These are phyloP conservation scores for Colletotrichum shisoi DNA, from an alignment of 2,329 filamentous ascomycete genomes.

Conservation along the genomic window DNA sequence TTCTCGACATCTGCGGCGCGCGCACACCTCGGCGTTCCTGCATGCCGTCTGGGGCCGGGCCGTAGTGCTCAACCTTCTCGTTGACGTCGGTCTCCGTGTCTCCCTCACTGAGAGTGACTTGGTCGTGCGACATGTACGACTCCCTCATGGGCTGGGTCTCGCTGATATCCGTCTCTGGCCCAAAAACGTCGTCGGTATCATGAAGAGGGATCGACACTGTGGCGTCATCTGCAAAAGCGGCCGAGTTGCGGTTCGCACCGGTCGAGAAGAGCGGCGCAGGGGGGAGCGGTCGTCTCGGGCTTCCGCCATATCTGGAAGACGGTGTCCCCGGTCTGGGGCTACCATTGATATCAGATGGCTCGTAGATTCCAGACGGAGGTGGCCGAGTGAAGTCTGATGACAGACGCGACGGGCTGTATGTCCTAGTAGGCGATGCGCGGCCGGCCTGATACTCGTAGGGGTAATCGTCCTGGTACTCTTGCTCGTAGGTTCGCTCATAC, in stretches of 20 bases:
- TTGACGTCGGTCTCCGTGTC: constrained; percentile 47
- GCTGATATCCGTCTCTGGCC: constrained; percentile 63
- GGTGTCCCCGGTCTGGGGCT: constrained; percentile 90
- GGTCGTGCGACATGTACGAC: constrained; percentile 64
- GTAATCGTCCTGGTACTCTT: constrained; percentile 37
- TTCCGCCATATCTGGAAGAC: constrained; percentile 86
- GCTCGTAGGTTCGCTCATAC: constrained; percentile 41
- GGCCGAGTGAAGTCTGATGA: constrained; percentile 73
- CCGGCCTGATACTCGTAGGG: constrained; percentile 33
- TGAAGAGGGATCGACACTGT: constrained; percentile 76
- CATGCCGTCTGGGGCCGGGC: constrained; percentile 83
- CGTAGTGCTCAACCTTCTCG: constrained; percentile 80
- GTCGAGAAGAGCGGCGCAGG: constrained; percentile 84
- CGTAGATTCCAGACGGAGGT: constrained; percentile 77
- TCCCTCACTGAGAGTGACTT: constrained; percentile 62
- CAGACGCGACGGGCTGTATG: constrained; percentile 65
- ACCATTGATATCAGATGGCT: constrained; percentile 87
- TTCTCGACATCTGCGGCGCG: constrained; percentile 85
- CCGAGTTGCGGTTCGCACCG: constrained; percentile 56
- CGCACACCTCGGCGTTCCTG: constrained; percentile 89
- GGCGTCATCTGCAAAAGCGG: constrained; percentile 69
- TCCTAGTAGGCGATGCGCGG: constrained; percentile 60
- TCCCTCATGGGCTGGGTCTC: constrained; percentile 61
- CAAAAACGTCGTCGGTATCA: constrained; percentile 79
- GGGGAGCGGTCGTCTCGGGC: constrained; percentile 84